Percentiles rank a stretch among this genome's conserved stretches.
These are phyloP conservation scores for Camelina sativa DNA, from an alignment of 345 rosid species.

Conservation along the genomic window DNA sequence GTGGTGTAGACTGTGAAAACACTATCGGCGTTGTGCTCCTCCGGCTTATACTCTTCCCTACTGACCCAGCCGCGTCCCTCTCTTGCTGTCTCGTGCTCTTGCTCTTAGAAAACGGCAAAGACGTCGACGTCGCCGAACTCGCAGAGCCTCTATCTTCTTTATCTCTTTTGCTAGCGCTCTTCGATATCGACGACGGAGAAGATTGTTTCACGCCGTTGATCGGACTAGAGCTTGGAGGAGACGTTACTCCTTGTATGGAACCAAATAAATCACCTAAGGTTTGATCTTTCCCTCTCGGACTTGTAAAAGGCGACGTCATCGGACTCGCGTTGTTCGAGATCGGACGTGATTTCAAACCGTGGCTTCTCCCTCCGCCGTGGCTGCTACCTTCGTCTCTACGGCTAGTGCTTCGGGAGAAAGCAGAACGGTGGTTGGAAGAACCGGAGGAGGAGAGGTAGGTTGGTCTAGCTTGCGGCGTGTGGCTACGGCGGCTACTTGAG, in stretches of 20 bases:
- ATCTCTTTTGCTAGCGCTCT: conserved; percentile 44
- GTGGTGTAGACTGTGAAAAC: conserved; percentile 67
- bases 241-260: neutral
- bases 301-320: conserved; percentile 36
- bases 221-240: conserved; percentile 41
- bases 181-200: conserved; percentile 23
- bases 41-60: conserved; percentile 54
- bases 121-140: conserved; percentile 33
- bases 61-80: conserved; percentile 26
- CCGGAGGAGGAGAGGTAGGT: conserved; percentile 46
- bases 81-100: conserved; percentile 42
- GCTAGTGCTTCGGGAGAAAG: conserved; percentile 38
- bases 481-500: conserved; percentile 50
- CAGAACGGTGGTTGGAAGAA: conserved; percentile 36
- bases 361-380: conserved; percentile 29
- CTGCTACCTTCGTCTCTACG: conserved; percentile 47
- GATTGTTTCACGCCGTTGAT: conserved; percentile 21
- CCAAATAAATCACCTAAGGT: conserved; percentile 37
- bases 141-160: conserved; percentile 23
- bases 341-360: conserved; percentile 43
- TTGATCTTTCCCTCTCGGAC: conserved; percentile 41
- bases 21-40: conserved; percentile 60
- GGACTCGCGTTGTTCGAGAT: conserved; percentile 39
- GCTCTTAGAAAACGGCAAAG: conserved; percentile 38
- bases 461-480: conserved; percentile 54